Evolutionary conservation across 2,329 filamentous ascomycete species (phyloP).

Genomic region (Ophiostoma sp.): DNA sequence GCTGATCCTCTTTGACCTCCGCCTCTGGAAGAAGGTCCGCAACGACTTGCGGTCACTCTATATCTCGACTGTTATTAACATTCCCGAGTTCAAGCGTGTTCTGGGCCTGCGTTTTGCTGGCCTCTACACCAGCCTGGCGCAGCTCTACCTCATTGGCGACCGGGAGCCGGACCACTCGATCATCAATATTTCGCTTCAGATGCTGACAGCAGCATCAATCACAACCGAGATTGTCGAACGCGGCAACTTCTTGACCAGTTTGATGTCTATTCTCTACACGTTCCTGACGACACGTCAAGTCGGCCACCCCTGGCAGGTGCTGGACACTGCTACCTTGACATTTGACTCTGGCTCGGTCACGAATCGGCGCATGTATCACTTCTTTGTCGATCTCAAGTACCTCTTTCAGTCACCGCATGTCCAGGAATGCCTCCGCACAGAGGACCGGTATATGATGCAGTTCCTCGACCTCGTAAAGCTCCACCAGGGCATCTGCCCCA

Average conservation of each 20-base stretch:
- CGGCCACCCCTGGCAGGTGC: conserved; percentile 84
- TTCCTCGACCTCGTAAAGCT: conserved; percentile 94
- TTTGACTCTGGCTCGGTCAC: conserved; percentile 94
- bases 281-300: conserved; percentile 96
- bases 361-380: conserved; percentile 93
- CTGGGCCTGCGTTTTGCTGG: conserved; percentile 90
- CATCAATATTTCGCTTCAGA: conserved; percentile 93
- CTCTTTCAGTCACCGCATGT: conserved; percentile 85
- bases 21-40: conserved; percentile 93
- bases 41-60: conserved; percentile 89
- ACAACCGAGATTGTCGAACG: conserved; percentile 91
- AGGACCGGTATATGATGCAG: conserved; percentile 84
- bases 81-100: conserved; percentile 93
- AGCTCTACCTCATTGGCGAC: conserved; percentile 92
- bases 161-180: conserved; percentile 97
- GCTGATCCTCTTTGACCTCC: conserved; percentile 87
- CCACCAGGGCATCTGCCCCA: conserved; percentile 95
- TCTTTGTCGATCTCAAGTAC: conserved; percentile 91
- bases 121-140: conserved; percentile 86
- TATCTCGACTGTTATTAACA: conserved; percentile 91
- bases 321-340: conserved; percentile 76
- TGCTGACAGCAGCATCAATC: conserved; percentile 94
- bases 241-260: conserved; percentile 89
- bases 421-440: conserved; percentile 73
- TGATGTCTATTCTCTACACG: conserved; percentile 95